Conservation (phyloP, 768 basidiomycete genomes). For the Lepiota subincarnata region DNA sequence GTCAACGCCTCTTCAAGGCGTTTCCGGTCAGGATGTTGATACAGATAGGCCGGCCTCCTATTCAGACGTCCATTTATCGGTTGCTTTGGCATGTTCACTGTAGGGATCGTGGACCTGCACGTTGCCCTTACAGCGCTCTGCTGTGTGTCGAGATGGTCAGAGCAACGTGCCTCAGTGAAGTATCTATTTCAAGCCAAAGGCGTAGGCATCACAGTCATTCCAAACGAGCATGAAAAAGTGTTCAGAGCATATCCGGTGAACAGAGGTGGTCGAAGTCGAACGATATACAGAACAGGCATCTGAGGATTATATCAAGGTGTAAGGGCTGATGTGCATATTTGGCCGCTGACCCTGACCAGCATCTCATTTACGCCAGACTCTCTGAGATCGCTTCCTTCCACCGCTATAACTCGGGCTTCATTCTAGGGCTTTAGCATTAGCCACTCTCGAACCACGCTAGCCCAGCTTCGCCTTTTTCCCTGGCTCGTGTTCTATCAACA, state of each 20-base stretch:
- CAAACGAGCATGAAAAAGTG: conserved; percentile 19
- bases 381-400: not conserved
- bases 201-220: conserved; percentile 34
- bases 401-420: not conserved
- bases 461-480: not conserved
- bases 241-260: conserved; percentile 20
- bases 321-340: no score
- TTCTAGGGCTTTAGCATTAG: not conserved
- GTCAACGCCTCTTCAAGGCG: conserved; percentile 49
- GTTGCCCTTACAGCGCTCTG: conserved; percentile 57
- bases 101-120: conserved; percentile 70
- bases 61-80: conserved; percentile 56
- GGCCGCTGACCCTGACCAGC: no score
- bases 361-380: not conserved
- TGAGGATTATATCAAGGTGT: not conserved
- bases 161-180: conserved; percentile 60
- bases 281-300: conserved; percentile 20
- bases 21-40: conserved; percentile 56
- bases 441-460: not conserved
- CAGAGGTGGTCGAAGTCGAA: conserved; percentile 8
- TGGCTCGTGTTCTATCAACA: not conserved
- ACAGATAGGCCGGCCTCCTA: conserved; percentile 55
- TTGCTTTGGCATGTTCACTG: conserved; percentile 54
- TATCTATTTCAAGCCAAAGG: conserved; percentile 55
- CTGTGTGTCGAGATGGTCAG: conserved; percentile 65